A percentile compares a stretch with the other conserved stretches of the same genome.
phyloP scores from a whole-genome alignment of 352 stramenopile species.

The Pythium volutum region DNA sequence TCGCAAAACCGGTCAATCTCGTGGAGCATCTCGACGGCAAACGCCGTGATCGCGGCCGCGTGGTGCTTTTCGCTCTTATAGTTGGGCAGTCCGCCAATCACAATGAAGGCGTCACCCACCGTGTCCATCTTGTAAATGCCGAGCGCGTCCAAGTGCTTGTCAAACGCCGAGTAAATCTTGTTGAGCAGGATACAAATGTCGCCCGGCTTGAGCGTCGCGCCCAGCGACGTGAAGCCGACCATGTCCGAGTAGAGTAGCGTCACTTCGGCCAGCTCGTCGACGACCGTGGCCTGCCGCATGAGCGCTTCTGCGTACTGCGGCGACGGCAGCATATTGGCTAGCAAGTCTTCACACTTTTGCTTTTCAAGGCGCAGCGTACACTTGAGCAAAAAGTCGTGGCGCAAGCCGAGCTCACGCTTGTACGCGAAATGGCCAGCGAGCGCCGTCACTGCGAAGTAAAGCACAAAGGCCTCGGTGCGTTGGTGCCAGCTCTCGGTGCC shows the following conservation, averaged over 20 bases:
- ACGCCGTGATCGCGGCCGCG: slow-evolving; percentile 67
- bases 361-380: slow-evolving; percentile 74
- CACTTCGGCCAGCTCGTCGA: slow-evolving; percentile 80
- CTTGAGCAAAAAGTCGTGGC: slow-evolving; percentile 76
- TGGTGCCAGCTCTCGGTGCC: slow-evolving; percentile 33
- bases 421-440: slow-evolving; percentile 53
- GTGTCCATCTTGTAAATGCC: slow-evolving; percentile 89
- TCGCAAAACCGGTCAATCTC: slow-evolving; percentile 78
- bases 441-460: slow-evolving; percentile 32
- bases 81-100: slow-evolving; percentile 64
- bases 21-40: slow-evolving; percentile 84
- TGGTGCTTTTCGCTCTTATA: slow-evolving; percentile 75
- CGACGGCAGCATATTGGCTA: slow-evolving; percentile 85
- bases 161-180: slow-evolving; percentile 79
- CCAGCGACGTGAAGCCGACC: slow-evolving; percentile 78
- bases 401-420: slow-evolving; percentile 57
- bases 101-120: slow-evolving; percentile 83
- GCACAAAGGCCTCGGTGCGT: slow-evolving; percentile 36
- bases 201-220: slow-evolving; percentile 48
- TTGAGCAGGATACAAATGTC: slow-evolving; percentile 81
- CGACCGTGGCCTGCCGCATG: slow-evolving; percentile 68
- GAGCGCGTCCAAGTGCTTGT: slow-evolving; percentile 74
- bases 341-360: slow-evolving; percentile 77
- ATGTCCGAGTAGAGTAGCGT: slow-evolving; percentile 87
- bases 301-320: slow-evolving; percentile 67